A percentile compares a stretch with the other conserved stretches of the same genome.
Conservation (phyloP, 768 basidiomycete genomes). For the Mycena leptocephala region DNA sequence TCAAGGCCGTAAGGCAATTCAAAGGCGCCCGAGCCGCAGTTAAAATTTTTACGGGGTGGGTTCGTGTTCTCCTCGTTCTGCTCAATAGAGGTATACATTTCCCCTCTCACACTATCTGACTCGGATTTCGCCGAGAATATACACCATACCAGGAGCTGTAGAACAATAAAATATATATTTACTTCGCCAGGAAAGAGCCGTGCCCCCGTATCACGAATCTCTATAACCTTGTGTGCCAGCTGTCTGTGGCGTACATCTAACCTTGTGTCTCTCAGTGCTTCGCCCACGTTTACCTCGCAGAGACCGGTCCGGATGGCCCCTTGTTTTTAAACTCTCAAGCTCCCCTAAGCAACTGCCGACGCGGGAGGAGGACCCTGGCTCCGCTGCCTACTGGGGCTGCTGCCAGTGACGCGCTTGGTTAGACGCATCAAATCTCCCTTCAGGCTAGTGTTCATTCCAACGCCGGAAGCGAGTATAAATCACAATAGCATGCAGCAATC, state of each 20-base stretch:
- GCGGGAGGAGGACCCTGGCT: too few species aligned
- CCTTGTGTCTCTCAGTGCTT: conserved; percentile 14
- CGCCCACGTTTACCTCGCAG: conserved; percentile 21
- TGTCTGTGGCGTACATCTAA: conserved; percentile 19
- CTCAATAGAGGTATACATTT: not conserved
- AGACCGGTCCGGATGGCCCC: conserved; percentile 20
- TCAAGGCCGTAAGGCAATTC: not conserved
- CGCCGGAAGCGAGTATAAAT: not conserved
- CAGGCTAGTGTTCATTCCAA: not conserved
- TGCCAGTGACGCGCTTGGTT: not conserved
- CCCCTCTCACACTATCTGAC: not conserved
- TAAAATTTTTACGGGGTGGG: conserved; percentile 13
- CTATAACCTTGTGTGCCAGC: conserved; percentile 20
- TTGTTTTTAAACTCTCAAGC: too few species aligned
- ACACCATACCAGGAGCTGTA: conserved; percentile 10
- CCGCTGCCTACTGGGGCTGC: not conserved
- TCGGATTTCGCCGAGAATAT: not conserved
- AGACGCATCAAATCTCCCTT: not conserved
- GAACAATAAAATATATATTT: not conserved
- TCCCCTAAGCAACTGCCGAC: not conserved
- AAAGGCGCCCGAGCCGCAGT: not conserved
- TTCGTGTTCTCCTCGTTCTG: conserved; percentile 23
- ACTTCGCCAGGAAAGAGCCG: not conserved
- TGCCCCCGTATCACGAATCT: not conserved
- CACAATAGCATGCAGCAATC: not conserved